Evolutionary conservation across 805 yeast species (phyloP).

Genomic region (Ogataea dorogensis): DNA sequence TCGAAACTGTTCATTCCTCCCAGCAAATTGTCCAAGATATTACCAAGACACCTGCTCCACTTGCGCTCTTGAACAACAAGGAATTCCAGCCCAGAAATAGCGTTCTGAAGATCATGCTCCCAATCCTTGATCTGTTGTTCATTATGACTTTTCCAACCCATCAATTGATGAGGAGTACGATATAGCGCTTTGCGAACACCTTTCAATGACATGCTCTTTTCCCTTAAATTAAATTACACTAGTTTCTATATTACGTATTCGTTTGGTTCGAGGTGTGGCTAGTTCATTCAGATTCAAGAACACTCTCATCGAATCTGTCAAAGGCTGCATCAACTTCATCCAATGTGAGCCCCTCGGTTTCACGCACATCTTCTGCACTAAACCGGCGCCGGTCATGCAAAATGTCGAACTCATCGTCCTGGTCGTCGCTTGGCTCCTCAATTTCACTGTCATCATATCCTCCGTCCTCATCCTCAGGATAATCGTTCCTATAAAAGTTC

Average conservation of each 20-base stretch:
- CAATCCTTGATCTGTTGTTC: constrained; percentile 42
- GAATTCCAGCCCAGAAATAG: constrained; percentile 45
- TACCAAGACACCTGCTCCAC: constrained; percentile 29
- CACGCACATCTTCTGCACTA: constrained; percentile 27
- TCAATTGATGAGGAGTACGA: constrained; percentile 37
- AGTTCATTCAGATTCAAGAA: constrained; percentile 2
- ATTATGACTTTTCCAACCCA: constrained; percentile 35
- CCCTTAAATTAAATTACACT: not conserved
- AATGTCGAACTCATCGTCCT: constrained; percentile 37
- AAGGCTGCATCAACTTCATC: constrained; percentile 37
- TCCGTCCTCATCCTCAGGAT: constrained; percentile 91
- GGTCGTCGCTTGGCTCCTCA: constrained; percentile 38
- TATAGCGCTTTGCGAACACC: constrained; percentile 38
- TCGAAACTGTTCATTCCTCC: constrained; percentile 34
- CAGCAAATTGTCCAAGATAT: constrained; percentile 35
- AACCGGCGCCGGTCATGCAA: constrained; percentile 34
- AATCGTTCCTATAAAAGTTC: constrained; percentile 86
- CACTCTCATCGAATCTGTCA: constrained; percentile 15
- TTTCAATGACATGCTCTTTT: constrained; percentile 32
- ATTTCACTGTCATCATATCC: constrained; percentile 36
- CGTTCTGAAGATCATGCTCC: constrained; percentile 41
- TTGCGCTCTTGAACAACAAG: constrained; percentile 33
- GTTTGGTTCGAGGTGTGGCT: constrained; percentile 10
- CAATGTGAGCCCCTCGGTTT: constrained; percentile 30
- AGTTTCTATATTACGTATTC: constrained; percentile 1